These are phyloP conservation scores for Aspergillus biplanus DNA, from an alignment of 495 filamentous ascomycete species.

Conservation along the genomic window DNA sequence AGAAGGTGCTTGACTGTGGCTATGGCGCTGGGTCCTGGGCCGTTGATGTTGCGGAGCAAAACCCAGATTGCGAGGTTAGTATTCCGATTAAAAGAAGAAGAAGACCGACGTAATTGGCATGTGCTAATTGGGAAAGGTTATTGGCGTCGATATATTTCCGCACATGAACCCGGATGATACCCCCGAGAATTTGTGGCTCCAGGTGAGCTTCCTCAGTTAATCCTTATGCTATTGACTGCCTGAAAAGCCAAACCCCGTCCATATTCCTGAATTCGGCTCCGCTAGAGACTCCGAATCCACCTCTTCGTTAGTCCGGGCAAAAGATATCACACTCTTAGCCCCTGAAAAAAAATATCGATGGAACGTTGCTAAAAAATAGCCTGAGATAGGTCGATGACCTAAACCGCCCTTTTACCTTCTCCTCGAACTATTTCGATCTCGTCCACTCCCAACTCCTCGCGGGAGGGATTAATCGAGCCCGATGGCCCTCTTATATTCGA, in stretches of 20 bases:
- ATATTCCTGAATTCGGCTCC: not conserved
- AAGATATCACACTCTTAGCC: not conserved
- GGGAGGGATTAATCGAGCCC: conserved; percentile 71
- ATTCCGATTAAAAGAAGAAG: not conserved
- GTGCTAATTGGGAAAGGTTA: conserved; percentile 59
- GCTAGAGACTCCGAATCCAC: too few relatives aligned
- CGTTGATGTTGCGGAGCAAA: conserved; percentile 61
- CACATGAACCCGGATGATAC: conserved; percentile 71
- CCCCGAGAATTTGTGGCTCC: conserved; percentile 71
- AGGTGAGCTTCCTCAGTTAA: conserved; percentile 45
- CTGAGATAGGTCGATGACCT: conserved; percentile 69
- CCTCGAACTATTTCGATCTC: conserved; percentile 79
- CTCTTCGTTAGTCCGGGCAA: too few relatives aligned
- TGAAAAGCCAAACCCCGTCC: not conserved
- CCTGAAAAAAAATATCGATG: not conserved
- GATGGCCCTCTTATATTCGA: conserved; percentile 79
- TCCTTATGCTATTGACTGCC: not conserved
- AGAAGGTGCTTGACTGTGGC: conserved; percentile 76
- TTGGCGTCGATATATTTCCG: conserved; percentile 79
- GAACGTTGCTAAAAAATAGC: conserved; percentile 29
- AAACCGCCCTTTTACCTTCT: conserved; percentile 76
- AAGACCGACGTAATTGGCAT: conserved; percentile 21
- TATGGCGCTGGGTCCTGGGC: conserved; percentile 70
- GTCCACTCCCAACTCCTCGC: conserved; percentile 85
- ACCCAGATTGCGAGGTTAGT: conserved; percentile 74